phyloP scores from a whole-genome alignment of 306 rosid genomes.

The Cyclanthera cordifolia region DNA sequence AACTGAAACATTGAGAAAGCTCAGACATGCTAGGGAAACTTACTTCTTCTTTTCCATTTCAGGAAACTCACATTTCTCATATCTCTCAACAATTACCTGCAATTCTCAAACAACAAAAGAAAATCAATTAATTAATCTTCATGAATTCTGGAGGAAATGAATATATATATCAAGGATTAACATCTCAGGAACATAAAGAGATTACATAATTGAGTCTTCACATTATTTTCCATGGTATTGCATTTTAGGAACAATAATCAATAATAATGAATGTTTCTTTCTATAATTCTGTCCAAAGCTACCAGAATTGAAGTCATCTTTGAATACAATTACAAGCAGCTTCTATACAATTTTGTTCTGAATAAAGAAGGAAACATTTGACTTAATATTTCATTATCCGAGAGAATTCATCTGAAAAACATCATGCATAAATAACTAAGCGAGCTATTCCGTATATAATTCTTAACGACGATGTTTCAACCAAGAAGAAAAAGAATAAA shows the following conservation, averaged over 20 bases:
- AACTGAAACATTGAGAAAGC: not conserved
- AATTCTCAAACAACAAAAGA: not conserved
- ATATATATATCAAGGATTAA: not conserved
- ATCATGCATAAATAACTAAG: not conserved
- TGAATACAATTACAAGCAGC: not conserved
- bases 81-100: constrained; percentile 53
- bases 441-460: not conserved
- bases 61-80: constrained; percentile 60
- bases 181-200: not conserved
- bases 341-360: not conserved
- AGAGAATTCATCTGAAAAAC: not conserved
- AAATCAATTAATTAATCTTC: not conserved
- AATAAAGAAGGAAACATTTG: not conserved
- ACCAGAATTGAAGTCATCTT: not conserved
- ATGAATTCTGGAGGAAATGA: not conserved
- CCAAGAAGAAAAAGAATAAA: not conserved
- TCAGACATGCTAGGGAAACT: constrained; percentile 3
- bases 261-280: not conserved
- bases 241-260: not conserved
- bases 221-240: not conserved
- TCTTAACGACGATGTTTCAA: not conserved
- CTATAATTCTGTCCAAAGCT: not conserved
- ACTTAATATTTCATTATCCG: not conserved
- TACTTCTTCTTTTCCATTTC: constrained; percentile 84
- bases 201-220: not conserved